Evolutionary conservation across 345 rosid species (phyloP).

Genomic region (Eucalyptus marginata): DNA sequence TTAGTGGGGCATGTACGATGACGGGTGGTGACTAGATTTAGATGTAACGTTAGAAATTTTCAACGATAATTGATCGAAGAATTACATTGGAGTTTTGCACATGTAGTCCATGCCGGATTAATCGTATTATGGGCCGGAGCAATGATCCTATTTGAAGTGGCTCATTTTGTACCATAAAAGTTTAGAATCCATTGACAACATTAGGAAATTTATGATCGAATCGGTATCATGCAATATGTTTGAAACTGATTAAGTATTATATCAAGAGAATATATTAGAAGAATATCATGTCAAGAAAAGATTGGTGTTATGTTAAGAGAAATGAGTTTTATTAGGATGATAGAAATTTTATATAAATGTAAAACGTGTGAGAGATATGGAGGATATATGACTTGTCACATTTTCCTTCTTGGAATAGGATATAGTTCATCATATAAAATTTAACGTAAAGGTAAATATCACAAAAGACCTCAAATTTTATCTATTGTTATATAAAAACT

Average conservation of each 20-base stretch:
- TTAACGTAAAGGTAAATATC: too few relatives aligned
- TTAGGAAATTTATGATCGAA: accelerated
- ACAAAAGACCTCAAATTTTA: too few relatives aligned
- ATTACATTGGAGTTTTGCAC: accelerated
- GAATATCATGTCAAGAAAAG: too few relatives aligned
- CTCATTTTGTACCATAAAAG: too few relatives aligned
- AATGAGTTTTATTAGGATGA: too few relatives aligned
- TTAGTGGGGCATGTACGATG: too few relatives aligned
- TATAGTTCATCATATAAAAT: not conserved
- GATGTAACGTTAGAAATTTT: not conserved
- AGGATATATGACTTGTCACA: not conserved
- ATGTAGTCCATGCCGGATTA: too few relatives aligned
- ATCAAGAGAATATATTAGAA: not conserved
- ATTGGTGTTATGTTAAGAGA: too few relatives aligned
- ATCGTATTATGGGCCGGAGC: too few relatives aligned
- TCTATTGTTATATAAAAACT: too few relatives aligned
- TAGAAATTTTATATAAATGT: not conserved
- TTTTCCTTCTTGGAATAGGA: not conserved
- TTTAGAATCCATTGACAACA: accelerated
- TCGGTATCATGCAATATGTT: accelerated
- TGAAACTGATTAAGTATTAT: not conserved
- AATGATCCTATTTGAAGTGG: too few relatives aligned
- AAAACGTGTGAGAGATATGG: not conserved
- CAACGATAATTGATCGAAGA: accelerated
- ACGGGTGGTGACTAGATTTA: too few relatives aligned